A percentile compares a stretch with the other conserved stretches of the same genome.
phyloP scores from a whole-genome alignment of 2,329 filamentous ascomycete species.

The Ceratocystis variospora region DNA sequence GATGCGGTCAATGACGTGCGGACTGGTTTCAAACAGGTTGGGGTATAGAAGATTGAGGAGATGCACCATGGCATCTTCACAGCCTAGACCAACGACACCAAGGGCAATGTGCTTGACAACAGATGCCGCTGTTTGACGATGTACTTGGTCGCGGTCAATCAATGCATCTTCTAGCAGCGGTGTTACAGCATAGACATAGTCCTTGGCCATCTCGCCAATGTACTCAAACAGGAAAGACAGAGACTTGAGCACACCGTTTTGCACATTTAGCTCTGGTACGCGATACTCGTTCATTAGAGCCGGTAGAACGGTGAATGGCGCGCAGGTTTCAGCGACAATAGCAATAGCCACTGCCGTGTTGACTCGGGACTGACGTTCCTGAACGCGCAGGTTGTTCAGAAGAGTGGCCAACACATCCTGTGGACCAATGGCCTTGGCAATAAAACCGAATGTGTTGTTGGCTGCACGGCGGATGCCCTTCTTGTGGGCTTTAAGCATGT shows the following conservation, averaged over 20 bases:
- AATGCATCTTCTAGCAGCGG: slow-evolving; percentile 91
- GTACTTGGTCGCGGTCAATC: slow-evolving; percentile 94
- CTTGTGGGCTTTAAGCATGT: slow-evolving; percentile 99
- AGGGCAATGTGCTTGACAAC: slow-evolving; percentile 97
- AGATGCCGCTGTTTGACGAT: slow-evolving; percentile 87
- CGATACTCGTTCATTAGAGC: slow-evolving; percentile 99
- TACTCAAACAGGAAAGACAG: slow-evolving; percentile 97
- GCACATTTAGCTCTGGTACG: slow-evolving; percentile 94
- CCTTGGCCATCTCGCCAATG: slow-evolving; percentile 98
- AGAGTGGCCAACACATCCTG: slow-evolving; percentile 93
- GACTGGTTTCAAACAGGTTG: slow-evolving; percentile 94
- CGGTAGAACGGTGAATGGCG: slow-evolving; percentile 94
- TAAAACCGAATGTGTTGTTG: slow-evolving; percentile 99
- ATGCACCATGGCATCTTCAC: slow-evolving; percentile 97
- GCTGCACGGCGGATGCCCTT: slow-evolving; percentile 96
- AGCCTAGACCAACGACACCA: slow-evolving; percentile 92
- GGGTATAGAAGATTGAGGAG: slow-evolving; percentile 91
- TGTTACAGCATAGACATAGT: slow-evolving; percentile 97
- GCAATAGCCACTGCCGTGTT: slow-evolving; percentile 97
- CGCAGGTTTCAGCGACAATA: slow-evolving; percentile 96
- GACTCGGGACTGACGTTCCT: slow-evolving; percentile 94
- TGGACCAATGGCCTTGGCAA: slow-evolving; percentile 95
- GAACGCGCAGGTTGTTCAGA: slow-evolving; percentile 89
- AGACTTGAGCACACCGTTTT: slow-evolving; percentile 95
- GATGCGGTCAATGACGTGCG: slow-evolving; percentile 95